These are phyloP conservation scores for Deuterostichococcus epilithicus DNA, from an alignment of 139 green algal species.

Conservation along the genomic window DNA sequence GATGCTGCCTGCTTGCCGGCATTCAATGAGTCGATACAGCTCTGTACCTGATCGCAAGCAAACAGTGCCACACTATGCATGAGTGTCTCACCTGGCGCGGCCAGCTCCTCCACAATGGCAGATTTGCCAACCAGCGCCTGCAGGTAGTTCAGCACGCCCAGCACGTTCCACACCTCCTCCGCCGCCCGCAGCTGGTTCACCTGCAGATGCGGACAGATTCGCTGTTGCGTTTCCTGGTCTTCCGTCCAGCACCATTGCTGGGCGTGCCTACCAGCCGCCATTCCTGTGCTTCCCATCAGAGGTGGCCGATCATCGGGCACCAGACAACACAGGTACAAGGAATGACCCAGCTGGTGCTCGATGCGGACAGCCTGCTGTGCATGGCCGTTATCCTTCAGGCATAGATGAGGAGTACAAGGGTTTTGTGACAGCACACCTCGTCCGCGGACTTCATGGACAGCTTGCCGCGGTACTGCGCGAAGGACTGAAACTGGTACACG, in stretches of 20 bases:
- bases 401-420: no score
- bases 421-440: conserved; percentile 34
- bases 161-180: conserved; percentile 74
- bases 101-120: conserved; percentile 64
- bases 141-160: conserved; percentile 82
- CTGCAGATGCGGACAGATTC: background rate
- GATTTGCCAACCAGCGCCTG: conserved; percentile 85
- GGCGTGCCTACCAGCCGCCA: background rate
- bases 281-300: conserved; percentile 27
- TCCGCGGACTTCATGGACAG: conserved; percentile 62
- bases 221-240: no score
- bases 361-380: no score
- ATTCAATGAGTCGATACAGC: no score
- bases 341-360: no score
- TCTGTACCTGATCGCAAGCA: no score
- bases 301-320: no score
- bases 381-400: no score
- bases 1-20: no score
- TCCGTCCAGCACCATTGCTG: conserved; percentile 15
- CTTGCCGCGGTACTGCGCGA: conserved; percentile 81
- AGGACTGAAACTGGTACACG: conserved; percentile 97
- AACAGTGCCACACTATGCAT: no score
- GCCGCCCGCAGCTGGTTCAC: conserved; percentile 66
- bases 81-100: conserved; percentile 41
- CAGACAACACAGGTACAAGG: no score